Evolutionary conservation across 352 stramenopile genomes (phyloP), one percentile per base, ranked within the genome.

Genomic region (Blastocystis sp.): DNA sequence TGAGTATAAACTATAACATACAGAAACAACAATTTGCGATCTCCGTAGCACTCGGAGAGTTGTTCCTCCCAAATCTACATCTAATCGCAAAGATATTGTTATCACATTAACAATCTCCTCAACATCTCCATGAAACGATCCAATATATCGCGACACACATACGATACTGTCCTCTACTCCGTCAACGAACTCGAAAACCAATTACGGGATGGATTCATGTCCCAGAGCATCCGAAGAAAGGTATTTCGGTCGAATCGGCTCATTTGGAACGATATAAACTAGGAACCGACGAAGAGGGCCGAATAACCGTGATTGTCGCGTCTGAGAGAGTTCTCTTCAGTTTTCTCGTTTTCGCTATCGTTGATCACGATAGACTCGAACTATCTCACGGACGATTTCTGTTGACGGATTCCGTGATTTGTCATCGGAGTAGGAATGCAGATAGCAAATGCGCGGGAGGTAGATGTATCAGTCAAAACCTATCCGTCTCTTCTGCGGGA

Each of bases 1-100:
- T 32, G 36, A 1, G 4, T 18, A 1, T n/a, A 3, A 42, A 48
- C 16, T 42, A 32, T 32, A 46, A 44, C 2, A n/a, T 32, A 72
- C 61, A 72, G 32, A 72, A 72, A 72, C 4, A 72, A 21, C 8
- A 72, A 29, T 44, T 72, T 72, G 16, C 61, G 27, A 48, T 72
- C 61, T 8, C 61, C 61, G 27, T 32, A 72, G 29, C 29, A 49
- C 9, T 72, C 61, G 21, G 34, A 49, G 11, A 72, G 32, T 21
- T 72, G 61, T 48, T 72, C 61, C 27, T 72, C 61, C 61, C 61
- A 72, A 27, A 72, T 72, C 61, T 72, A 72, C 61, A 4, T 44
- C 29, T 27, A 48, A 72, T 27, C 1, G 4, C 51, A 3, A 14
- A 51, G 9, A 14, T 4, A 7, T 49, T 8, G 29, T 4, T 49